Conservation (phyloP, 2,329 filamentous ascomycete species). For the Sarocladiaceae sp. region DNA sequence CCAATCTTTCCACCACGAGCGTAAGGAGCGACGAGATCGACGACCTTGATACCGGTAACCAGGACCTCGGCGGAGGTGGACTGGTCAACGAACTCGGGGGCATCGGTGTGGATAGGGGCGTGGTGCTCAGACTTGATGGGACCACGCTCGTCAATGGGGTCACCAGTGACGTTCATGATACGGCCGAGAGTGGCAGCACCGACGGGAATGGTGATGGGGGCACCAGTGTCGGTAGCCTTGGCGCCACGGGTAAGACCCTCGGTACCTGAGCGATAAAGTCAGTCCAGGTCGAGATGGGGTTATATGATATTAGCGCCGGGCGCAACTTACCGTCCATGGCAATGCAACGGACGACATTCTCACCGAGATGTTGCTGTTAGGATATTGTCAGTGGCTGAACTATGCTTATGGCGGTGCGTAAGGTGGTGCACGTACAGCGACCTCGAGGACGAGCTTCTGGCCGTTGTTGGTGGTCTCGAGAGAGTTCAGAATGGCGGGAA, state of each 20-base stretch:
- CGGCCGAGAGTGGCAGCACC: constrained; percentile 89
- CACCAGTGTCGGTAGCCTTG: constrained; percentile 79
- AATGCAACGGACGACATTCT: constrained; percentile 99
- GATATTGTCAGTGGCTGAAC: constrained; percentile 29
- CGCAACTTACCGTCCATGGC: constrained; percentile 85
- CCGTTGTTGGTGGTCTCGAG: constrained; percentile 86
- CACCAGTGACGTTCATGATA: constrained; percentile 99
- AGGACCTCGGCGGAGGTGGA: constrained; percentile 94
- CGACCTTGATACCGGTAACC: constrained; percentile 99
- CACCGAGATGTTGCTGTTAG: constrained; percentile 92
- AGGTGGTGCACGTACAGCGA: constrained; percentile 62
- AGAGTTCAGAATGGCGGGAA: constrained; percentile 96
- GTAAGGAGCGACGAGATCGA: constrained; percentile 97
- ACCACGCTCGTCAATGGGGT: constrained; percentile 98
- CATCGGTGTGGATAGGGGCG: constrained; percentile 88
- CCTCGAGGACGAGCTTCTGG: constrained; percentile 93
- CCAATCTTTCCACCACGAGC: constrained; percentile 99
- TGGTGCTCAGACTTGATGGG: constrained; percentile 90
- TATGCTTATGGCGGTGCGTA: constrained; percentile 6
- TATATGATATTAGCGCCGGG: constrained; percentile 12
- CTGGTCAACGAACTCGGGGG: constrained; percentile 89
- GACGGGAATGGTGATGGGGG: constrained; percentile 94
- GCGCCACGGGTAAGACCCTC: constrained; percentile 97
- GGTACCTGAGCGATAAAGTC: constrained; percentile 60
- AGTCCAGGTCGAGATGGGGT: constrained; percentile 10